Evolutionary conservation across 164 flowering plant genomes (phyloP).

Genomic region (Tinospora cordifolia): DNA sequence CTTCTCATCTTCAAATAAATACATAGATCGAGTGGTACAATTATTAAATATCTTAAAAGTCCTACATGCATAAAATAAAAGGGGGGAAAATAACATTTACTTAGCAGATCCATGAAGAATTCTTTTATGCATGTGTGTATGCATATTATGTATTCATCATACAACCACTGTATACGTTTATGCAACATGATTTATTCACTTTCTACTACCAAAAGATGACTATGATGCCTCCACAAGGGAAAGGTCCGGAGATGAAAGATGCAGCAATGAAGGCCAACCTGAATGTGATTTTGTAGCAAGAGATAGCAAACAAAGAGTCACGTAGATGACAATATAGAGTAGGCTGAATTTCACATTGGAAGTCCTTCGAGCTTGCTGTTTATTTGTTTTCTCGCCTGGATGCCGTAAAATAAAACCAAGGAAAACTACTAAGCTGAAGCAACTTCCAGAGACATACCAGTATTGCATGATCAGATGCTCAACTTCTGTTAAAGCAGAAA

Average conservation of each 20-base stretch:
- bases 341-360: constrained; percentile 25
- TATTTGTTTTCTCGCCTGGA: constrained; percentile 8
- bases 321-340: constrained; percentile 25
- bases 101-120: background rate
- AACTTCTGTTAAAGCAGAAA: constrained; percentile 38
- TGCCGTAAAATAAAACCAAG: constrained; percentile 26
- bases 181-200: no score
- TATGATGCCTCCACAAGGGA: no score
- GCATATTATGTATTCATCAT: no score
- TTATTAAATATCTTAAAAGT: background rate
- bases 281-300: constrained; percentile 34
- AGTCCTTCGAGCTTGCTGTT: constrained; percentile 6
- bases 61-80: background rate
- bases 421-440: constrained; percentile 56
- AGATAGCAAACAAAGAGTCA: constrained; percentile 33
- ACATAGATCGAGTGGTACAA: background rate
- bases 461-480: constrained; percentile 59
- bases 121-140: no score
- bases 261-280: constrained; percentile 30
- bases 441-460: constrained; percentile 60
- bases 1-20: background rate
- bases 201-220: no score
- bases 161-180: no score
- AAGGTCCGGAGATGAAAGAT: background rate
- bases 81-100: background rate